Evolutionary conservation across 805 yeast species (phyloP), one percentile per base, ranked within the genome.

Genomic region (Candida gorgasii): DNA sequence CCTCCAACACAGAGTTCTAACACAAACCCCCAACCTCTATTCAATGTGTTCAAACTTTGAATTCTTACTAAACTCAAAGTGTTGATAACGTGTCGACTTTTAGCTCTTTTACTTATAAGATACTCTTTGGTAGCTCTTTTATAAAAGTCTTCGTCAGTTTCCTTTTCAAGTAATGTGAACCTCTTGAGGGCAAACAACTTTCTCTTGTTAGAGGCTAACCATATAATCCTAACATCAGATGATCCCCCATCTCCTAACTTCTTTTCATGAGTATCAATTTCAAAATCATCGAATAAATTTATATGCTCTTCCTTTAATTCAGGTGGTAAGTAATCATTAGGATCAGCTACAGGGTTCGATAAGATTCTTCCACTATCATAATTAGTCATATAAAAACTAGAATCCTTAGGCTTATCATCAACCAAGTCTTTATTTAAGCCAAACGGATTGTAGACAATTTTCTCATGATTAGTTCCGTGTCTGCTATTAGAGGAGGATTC

Each of bases 11-110:
- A 83, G 40, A 63, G 73, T 48, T 83, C 87, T 73, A 85, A 65
- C 3, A 82, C 73, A 58, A 85, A 76, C 2, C 92, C 93, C 93
- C 93, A 86, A 2, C 87, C 84, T 48, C 89, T 66, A 1, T 77
- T 71, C 46, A 82, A 59, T 32, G 61, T 67, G 5, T 72, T 69
- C 15, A 78, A 74, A 1, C 83, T 70, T 42, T 83, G 85, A 15
- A 84, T 69, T 43, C 79, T 73, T 13, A 84, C 58, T 17, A 84
- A 53, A 8, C 77, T 79, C 48, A 71, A 67, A 3, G 83, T 79
- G 26, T 71, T 71, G 8, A 81, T 77, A 11, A 82, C 75, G 59
- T 86, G 90, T 36, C 81, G 66, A 48, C 79, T 79, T n/a, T 70
- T 67, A 41, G 75, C 66, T 31, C 66, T 68, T 47, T 74, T 79